phyloP scores from a whole-genome alignment of 2,329 filamentous ascomycete species.

The Ophiostoma ips region DNA sequence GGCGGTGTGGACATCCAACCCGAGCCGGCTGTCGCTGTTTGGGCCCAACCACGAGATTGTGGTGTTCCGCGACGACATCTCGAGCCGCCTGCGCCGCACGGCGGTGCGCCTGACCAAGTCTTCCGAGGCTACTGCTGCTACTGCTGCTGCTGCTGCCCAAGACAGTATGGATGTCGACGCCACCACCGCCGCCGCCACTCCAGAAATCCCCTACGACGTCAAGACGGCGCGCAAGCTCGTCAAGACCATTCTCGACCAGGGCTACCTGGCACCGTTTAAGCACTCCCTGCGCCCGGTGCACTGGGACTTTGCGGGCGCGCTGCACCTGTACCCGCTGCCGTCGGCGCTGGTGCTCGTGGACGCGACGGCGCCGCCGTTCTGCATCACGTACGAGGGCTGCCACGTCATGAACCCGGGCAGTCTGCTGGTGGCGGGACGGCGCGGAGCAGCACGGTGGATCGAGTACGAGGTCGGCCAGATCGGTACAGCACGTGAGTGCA shows the following conservation, averaged over 20 bases:
- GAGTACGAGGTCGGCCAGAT: slow-evolving; percentile 64
- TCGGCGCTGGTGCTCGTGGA: slow-evolving; percentile 75
- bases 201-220: slow-evolving; percentile 32
- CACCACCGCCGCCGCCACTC: slow-evolving; percentile 8
- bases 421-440: slow-evolving; percentile 54
- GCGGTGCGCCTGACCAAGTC: slow-evolving; percentile 47
- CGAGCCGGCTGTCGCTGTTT: slow-evolving; percentile 68
- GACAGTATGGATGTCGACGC: slow-evolving; percentile 28
- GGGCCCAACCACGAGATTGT: slow-evolving; percentile 79
- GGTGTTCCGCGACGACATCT: slow-evolving; percentile 76
- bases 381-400: slow-evolving; percentile 85
- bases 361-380: slow-evolving; percentile 66
- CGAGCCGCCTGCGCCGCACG: slow-evolving; percentile 61
- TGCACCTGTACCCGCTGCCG: slow-evolving; percentile 80
- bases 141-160: slow-evolving; percentile 17
- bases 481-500: slow-evolving; percentile 49
- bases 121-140: slow-evolving; percentile 6
- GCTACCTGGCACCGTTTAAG: slow-evolving; percentile 75
- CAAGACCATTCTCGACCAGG: slow-evolving; percentile 85
- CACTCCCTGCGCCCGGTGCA: slow-evolving; percentile 66
- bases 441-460: slow-evolving; percentile 64
- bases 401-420: slow-evolving; percentile 87
- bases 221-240: slow-evolving; percentile 62
- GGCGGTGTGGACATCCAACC: slow-evolving; percentile 81
- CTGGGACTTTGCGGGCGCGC: slow-evolving; percentile 68